Percentiles rank a stretch among this genome's conserved stretches.
phyloP scores from a whole-genome alignment of 306 rosid species.

The Datisca glomerata region DNA sequence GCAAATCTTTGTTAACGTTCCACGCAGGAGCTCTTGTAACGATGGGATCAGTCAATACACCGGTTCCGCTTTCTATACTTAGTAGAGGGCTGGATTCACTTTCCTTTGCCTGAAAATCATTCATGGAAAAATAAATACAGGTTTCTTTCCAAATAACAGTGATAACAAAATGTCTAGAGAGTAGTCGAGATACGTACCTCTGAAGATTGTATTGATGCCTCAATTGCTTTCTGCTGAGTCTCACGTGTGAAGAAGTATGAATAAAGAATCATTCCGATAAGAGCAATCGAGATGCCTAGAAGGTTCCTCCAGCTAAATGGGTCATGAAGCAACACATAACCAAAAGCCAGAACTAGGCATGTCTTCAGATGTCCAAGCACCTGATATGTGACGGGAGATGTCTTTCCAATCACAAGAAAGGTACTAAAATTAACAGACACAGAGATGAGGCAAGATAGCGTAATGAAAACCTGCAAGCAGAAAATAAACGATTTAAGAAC shows the following conservation, averaged over 20 bases:
- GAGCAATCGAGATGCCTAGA: conserved; percentile 64
- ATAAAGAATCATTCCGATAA: conserved; percentile 78
- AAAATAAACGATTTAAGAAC: background rate
- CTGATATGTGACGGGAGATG: conserved; percentile 95
- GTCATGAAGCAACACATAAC: conserved; percentile 69
- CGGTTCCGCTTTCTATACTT: conserved; percentile 43
- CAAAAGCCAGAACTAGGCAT: conserved; percentile 84
- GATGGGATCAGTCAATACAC: conserved; percentile 28
- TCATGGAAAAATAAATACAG: too few species aligned
- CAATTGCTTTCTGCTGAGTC: conserved; percentile 62
- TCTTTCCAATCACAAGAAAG: conserved; percentile 89
- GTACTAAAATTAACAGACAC: conserved; percentile 96
- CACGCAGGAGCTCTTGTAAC: conserved; percentile 36
- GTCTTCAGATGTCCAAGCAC: conserved; percentile 97
- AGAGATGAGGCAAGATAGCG: conserved; percentile 83
- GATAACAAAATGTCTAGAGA: too few species aligned
- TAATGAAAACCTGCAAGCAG: conserved; percentile 28
- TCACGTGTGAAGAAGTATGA: conserved; percentile 63
- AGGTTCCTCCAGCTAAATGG: conserved; percentile 94
- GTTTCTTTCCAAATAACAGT: too few species aligned
- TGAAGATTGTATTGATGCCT: conserved; percentile 38
- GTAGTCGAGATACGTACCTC: too few species aligned
- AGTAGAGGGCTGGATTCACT: conserved; percentile 56
- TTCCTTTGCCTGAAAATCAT: conserved; percentile 61
- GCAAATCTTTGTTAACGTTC: conserved; percentile 53